These are phyloP conservation scores for Fusarium sp. DNA, from an alignment of 2,329 filamentous ascomycete species.

Conservation along the genomic window DNA sequence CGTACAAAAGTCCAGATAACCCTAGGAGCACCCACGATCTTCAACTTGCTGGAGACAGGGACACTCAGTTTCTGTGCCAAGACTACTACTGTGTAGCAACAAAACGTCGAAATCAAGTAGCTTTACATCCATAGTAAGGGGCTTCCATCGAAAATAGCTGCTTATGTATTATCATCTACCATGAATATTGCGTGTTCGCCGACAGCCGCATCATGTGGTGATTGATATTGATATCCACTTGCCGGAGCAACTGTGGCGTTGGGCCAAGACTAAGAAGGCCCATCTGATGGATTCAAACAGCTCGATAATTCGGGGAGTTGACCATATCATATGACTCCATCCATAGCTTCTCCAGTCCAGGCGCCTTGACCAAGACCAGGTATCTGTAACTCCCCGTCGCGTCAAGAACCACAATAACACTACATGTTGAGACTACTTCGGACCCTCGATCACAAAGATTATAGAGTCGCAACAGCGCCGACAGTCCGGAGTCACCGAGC, in stretches of 20 bases:
- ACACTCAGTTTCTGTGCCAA: background rate
- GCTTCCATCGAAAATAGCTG: background rate
- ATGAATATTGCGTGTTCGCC: background rate
- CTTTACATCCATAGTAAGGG: background rate
- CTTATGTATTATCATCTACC: background rate
- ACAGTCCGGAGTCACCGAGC: constrained; percentile 27
- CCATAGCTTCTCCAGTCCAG: constrained; percentile 8
- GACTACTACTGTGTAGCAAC: background rate
- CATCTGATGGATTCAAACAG: background rate
- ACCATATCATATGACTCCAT: constrained; percentile 15
- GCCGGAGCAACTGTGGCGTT: background rate
- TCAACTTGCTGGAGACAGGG: background rate
- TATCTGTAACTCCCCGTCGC: background rate
- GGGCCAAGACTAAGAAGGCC: background rate
- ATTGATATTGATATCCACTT: background rate
- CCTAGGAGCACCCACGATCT: background rate
- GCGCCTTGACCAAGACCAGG: background rate
- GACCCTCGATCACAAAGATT: background rate
- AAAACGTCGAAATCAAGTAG: background rate
- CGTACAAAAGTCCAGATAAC: background rate
- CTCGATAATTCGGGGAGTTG: constrained; percentile 26
- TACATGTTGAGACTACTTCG: background rate
- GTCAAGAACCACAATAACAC: background rate
- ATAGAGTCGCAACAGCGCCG: background rate
- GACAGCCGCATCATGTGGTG: background rate